These are phyloP conservation scores for Eudorina sp. DNA, from an alignment of 139 green algal genomes.

Conservation along the genomic window DNA sequence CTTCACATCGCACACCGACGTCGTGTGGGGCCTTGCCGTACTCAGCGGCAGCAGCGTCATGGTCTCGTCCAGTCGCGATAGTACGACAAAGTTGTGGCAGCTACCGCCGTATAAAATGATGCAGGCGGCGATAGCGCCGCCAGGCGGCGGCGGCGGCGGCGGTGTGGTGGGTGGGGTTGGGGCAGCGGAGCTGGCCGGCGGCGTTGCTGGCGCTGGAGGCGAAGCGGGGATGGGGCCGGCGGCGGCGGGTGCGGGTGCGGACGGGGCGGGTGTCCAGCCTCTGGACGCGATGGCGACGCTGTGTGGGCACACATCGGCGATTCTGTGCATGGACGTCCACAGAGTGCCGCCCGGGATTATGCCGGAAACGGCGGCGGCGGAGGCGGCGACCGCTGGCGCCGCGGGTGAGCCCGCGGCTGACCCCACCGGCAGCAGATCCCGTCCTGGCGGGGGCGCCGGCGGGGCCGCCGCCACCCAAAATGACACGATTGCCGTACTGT, in stretches of 20 bases:
- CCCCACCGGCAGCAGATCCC: not conserved
- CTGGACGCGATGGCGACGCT: conserved; percentile 29
- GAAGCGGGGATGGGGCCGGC: not conserved
- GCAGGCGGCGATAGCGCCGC: not conserved
- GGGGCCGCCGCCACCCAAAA: not conserved
- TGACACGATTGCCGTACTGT: not conserved
- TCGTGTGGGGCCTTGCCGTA: conserved; percentile 18
- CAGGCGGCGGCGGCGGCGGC: not conserved
- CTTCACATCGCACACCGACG: conserved; percentile 7
- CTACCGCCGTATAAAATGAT: not conserved
- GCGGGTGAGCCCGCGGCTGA: not conserved
- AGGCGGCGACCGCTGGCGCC: not conserved
- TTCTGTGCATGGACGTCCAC: conserved; percentile 36
- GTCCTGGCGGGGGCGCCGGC: not conserved
- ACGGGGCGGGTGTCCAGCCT: not conserved
- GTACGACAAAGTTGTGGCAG: conserved; percentile 26
- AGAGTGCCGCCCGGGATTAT: not conserved
- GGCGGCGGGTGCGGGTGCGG: not conserved
- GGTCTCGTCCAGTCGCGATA: conserved; percentile 10
- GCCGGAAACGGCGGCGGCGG: not conserved
- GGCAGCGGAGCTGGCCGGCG: not conserved
- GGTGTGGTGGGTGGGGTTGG: too few species aligned
- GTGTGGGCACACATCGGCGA: conserved; percentile 19
- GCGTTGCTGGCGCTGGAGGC: not conserved
- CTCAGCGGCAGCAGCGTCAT: conserved; percentile 30